These are phyloP conservation scores for Bretschneidera sinensis DNA, from an alignment of 345 rosid species.

Conservation along the genomic window DNA sequence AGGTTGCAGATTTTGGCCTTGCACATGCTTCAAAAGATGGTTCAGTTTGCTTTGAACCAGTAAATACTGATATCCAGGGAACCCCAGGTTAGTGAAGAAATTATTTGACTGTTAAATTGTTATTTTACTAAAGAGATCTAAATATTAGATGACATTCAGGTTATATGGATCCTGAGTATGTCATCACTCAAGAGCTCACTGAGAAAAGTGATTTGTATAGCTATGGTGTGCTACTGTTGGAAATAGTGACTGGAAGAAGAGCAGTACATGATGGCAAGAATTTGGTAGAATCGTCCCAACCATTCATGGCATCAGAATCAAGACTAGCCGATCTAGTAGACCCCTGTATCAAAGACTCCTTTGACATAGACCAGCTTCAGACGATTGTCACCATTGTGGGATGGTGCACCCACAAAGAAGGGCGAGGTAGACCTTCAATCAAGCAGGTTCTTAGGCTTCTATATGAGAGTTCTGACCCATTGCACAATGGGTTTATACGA, in stretches of 20 bases:
- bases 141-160: slow-evolving; percentile 42
- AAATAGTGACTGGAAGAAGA: slow-evolving; percentile 66
- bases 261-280: slow-evolving; percentile 78
- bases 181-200: slow-evolving; percentile 77
- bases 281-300: slow-evolving; percentile 67
- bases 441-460: slow-evolving; percentile 80
- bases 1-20: slow-evolving; percentile 98
- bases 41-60: slow-evolving; percentile 82
- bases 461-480: slow-evolving; percentile 78
- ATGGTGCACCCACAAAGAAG: slow-evolving; percentile 93
- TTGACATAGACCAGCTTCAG: slow-evolving; percentile 74
- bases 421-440: slow-evolving; percentile 71
- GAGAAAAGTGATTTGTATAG: slow-evolving; percentile 92
- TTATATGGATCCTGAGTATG: slow-evolving; percentile 93
- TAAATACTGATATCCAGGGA: slow-evolving; percentile 82
- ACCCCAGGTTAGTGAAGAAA: slow-evolving; percentile 77
- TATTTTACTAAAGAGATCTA: slow-evolving; percentile 11
- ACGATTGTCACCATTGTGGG: slow-evolving; percentile 57
- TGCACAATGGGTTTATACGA: slow-evolving; percentile 59
- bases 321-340: slow-evolving; percentile 64
- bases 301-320: slow-evolving; percentile 47
- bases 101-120: neutral
- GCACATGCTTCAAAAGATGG: slow-evolving; percentile 89
- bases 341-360: slow-evolving; percentile 46
- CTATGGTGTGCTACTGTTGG: slow-evolving; percentile 88